Evolutionary conservation across 257 asterid species (phyloP), one percentile per base, ranked within the genome.

Genomic region (Capsicum baccatum): DNA sequence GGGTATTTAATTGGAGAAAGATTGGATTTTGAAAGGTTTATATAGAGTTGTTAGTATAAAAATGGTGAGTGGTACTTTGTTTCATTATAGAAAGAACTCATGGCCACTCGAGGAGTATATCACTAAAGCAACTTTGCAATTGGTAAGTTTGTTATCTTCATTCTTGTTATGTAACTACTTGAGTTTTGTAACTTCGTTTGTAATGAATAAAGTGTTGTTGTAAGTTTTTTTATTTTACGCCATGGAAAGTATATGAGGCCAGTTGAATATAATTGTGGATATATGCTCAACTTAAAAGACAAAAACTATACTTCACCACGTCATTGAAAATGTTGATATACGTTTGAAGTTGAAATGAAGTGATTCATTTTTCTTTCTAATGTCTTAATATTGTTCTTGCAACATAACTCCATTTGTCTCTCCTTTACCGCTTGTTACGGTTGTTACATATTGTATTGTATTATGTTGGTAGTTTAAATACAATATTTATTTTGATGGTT

Each of bases 91-190:
- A 88, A 94, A 87, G 91, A 94, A 94, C 87, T 96, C 99, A 83
- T 96, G 99, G 99, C 98, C 99, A 57, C 94, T 98, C 0, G 91
- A 93, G 84, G 99, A 94, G 88, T 96, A 93, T 79, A 92, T 96
- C 84, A 88, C 85, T 87, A 91, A 91, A 84, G 66, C 97, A 64
- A 96, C 99, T 88, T 85, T 96, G 88, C 97, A 96, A 84, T 87
- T 96, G 98, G 99, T 96, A 84, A 92, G 93, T 47, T 67, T 26
- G 33, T 26, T 26, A 47, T 67, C 50, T 6, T 39, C 2, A 21
- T 19, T 5, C 10, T 9, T 10, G 37, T 19, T 21, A 21, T 59
- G 12, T 59, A 5, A 21, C 44, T 64, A 12, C 44, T 64, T 64
- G 9, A 55, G 59, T 55, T 12, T 7, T 55, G 59, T 55, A 55